Conservation (phyloP, 768 basidiomycete species). For the Amanita thiersii region DNA sequence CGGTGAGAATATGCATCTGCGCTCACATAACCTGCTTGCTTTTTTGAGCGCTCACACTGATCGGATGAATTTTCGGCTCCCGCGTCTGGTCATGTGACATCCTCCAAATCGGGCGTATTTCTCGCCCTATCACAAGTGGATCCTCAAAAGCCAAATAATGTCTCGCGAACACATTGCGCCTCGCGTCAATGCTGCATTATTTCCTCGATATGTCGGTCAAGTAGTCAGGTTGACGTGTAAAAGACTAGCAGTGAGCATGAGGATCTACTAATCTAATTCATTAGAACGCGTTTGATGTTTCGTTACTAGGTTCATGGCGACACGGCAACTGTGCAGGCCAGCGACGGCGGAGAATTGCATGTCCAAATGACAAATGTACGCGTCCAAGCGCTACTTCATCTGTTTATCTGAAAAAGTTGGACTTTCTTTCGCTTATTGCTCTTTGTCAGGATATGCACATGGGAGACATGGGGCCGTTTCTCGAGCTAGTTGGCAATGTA, state of each 20-base stretch:
- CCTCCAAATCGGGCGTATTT: neutral
- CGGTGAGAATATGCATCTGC: too few relatives aligned
- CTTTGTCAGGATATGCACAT: conserved; percentile 3
- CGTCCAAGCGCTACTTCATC: too few relatives aligned
- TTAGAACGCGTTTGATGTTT: too few relatives aligned
- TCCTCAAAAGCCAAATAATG: neutral
- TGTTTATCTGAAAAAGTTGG: too few relatives aligned
- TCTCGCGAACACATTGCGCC: conserved; percentile 5
- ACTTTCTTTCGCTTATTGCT: too few relatives aligned
- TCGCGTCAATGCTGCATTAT: conserved; percentile 5
- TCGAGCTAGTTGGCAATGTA: conserved; percentile 7
- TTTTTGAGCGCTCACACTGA: too few relatives aligned
- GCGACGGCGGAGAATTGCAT: conserved; percentile 7
- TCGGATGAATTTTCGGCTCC: too few relatives aligned
- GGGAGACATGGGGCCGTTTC: conserved; percentile 3
- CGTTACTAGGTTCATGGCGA: conserved; percentile 6
- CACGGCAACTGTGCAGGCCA: conserved; percentile 1
- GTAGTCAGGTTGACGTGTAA: conserved; percentile 5
- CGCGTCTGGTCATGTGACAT: conserved; percentile 1
- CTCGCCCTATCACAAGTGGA: neutral
- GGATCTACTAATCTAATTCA: too few relatives aligned
- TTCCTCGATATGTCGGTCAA: conserved; percentile 4
- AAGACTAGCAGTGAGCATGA: neutral
- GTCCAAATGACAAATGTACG: conserved; percentile 6
- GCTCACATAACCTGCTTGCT: too few relatives aligned